These are phyloP conservation scores for Botrytis elliptica DNA, from an alignment of 2,329 filamentous ascomycete species.

Conservation along the genomic window DNA sequence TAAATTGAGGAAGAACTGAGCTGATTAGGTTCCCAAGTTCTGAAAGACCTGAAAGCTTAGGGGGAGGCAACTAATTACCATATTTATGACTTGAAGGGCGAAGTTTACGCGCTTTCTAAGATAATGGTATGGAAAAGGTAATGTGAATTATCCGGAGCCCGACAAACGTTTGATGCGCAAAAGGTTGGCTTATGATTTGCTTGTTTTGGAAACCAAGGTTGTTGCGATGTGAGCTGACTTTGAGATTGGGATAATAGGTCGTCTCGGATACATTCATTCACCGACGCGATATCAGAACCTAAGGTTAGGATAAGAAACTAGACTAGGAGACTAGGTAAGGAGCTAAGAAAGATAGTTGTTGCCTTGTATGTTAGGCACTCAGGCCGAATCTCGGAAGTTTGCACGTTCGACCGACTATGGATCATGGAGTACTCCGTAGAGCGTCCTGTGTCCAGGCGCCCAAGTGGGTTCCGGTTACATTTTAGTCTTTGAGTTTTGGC, in stretches of 20 bases:
- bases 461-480: not conserved
- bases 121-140: not conserved
- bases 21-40: slow-evolving; percentile 46
- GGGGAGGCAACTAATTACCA: slow-evolving; percentile 42
- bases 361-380: not conserved
- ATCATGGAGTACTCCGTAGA: not conserved
- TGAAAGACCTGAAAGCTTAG: slow-evolving; percentile 20
- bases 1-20: slow-evolving; percentile 62
- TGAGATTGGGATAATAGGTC: slow-evolving; percentile 10
- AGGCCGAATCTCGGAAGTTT: not conserved
- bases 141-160: not conserved
- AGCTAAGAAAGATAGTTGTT: not conserved
- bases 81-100: slow-evolving; percentile 34
- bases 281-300: not conserved
- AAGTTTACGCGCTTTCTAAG: not conserved
- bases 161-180: not conserved
- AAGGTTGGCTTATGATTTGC: not conserved
- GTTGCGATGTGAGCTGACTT: not conserved
- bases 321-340: no score
- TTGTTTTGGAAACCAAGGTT: not conserved
- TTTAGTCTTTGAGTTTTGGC: not conserved
- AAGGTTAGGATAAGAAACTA: not conserved
- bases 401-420: not conserved
- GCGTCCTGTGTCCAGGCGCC: not conserved
- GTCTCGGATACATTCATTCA: not conserved